Evolutionary conservation across 805 yeast genomes (phyloP).

Genomic region (Nadsonia fulvescens): DNA sequence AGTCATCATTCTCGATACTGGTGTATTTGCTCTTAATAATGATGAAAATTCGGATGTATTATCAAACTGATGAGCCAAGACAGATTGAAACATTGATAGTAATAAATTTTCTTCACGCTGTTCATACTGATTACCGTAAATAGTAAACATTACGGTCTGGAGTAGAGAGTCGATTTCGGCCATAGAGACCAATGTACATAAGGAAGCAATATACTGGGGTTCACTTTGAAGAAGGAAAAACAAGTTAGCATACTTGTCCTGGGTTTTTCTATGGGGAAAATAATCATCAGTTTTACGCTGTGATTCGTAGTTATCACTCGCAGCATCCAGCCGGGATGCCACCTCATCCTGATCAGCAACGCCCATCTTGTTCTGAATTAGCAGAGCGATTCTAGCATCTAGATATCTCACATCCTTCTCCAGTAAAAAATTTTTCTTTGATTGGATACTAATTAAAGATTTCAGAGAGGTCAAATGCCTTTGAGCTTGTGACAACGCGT

Average conservation of each 20-base stretch:
- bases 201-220: constrained; percentile 20
- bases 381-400: constrained; percentile 21
- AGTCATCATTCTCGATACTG: constrained; percentile 23
- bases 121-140: constrained; percentile 25
- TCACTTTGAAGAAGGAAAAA: constrained; percentile 22
- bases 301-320: constrained; percentile 7
- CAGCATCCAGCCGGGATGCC: constrained; percentile 15
- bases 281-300: constrained; percentile 12
- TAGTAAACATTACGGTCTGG: constrained; percentile 23
- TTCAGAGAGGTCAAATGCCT: constrained; percentile 17
- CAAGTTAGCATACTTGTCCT: constrained; percentile 18
- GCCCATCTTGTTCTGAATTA: constrained; percentile 22
- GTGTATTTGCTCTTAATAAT: constrained; percentile 21
- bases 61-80: constrained; percentile 21
- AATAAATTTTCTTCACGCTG: constrained; percentile 23
- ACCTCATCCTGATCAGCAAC: constrained; percentile 20
- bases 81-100: constrained; percentile 22
- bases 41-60: constrained; percentile 18
- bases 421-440: constrained; percentile 20
- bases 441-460: constrained; percentile 18
- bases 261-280: constrained; percentile 16
- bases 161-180: constrained; percentile 21
- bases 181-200: constrained; percentile 18
- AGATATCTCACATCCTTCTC: constrained; percentile 22
- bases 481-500: constrained; percentile 19